A percentile compares a stretch with the other conserved stretches of the same genome.
These are phyloP conservation scores for Chamaecrista fasciculata DNA, from an alignment of 306 rosid species.

Conservation along the genomic window DNA sequence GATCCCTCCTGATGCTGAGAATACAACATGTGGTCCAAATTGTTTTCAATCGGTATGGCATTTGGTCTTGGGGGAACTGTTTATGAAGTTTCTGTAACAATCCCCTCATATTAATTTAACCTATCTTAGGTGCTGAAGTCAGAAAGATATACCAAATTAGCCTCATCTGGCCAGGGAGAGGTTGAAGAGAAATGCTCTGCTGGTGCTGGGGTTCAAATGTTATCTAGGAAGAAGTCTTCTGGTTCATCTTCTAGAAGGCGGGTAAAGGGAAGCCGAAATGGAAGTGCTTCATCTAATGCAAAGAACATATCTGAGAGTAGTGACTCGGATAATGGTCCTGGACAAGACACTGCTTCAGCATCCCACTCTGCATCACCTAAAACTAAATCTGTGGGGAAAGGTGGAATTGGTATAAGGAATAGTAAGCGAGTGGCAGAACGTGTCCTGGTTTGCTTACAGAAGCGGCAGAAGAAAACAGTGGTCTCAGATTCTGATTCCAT, in stretches of 20 bases:
- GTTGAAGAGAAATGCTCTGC: conserved; percentile 63
- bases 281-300: conserved; percentile 92
- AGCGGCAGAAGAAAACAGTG: conserved; percentile 72
- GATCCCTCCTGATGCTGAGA: conserved; percentile 61
- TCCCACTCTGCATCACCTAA: conserved; percentile 57
- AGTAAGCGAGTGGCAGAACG: conserved; percentile 95
- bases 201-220: conserved; percentile 39
- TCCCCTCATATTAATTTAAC: conserved; percentile 30
- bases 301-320: conserved; percentile 85
- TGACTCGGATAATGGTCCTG: conserved; percentile 83
- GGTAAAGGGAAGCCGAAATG: conserved; percentile 72
- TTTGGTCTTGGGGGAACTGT: conserved; percentile 15
- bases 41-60: conserved; percentile 80
- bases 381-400: conserved; percentile 53
- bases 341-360: conserved; percentile 53
- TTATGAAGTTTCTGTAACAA: conserved; percentile 6
- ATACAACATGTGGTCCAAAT: conserved; percentile 68
- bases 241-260: conserved; percentile 55
- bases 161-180: conserved; percentile 53
- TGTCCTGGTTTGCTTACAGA: conserved; percentile 81
- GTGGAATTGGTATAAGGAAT: conserved; percentile 68
- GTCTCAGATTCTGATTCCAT: conserved; percentile 82
- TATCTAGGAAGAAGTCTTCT: conserved; percentile 57
- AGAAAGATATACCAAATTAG: conserved; percentile 42
- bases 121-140: conserved; percentile 56